These are phyloP conservation scores for Tricharina praecox DNA, from an alignment of 495 filamentous ascomycete genomes.

Conservation along the genomic window DNA sequence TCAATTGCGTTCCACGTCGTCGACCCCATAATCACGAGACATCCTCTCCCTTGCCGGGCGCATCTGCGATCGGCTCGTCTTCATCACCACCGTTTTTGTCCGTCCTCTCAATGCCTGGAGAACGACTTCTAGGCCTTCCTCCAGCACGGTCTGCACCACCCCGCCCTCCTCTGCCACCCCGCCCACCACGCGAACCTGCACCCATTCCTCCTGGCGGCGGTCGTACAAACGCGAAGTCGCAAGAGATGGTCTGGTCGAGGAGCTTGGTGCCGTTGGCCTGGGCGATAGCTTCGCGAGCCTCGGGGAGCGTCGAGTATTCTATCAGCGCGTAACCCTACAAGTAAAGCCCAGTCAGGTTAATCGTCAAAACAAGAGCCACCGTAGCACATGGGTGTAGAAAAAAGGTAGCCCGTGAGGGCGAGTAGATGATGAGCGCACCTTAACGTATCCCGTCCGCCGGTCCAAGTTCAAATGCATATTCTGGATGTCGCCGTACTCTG, in stretches of 20 bases:
- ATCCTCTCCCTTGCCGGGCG: not conserved
- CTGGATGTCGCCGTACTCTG: conserved; percentile 93
- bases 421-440: conserved; percentile 38
- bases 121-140: conserved; percentile 1
- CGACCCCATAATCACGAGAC: not conserved
- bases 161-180: not conserved
- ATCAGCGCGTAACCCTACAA: conserved; percentile 18
- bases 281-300: conserved; percentile 31
- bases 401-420: not conserved
- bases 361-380: not conserved
- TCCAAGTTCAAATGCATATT: conserved; percentile 92
- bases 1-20: no score
- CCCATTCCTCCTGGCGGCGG: conserved; percentile 50
- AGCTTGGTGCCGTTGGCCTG: conserved; percentile 45
- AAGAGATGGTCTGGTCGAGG: conserved; percentile 77
- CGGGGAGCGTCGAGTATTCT: conserved; percentile 26
- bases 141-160: not conserved
- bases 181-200: not conserved
- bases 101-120: not conserved
- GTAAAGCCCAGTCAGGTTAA: not conserved
- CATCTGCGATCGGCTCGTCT: not conserved
- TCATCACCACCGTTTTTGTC: no score
- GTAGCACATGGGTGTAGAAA: not conserved
- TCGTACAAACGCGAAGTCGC: conserved; percentile 94
- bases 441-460: conserved; percentile 89